Conservation (phyloP, 352 stramenopile genomes). For the Phytophthora rubi region DNA sequence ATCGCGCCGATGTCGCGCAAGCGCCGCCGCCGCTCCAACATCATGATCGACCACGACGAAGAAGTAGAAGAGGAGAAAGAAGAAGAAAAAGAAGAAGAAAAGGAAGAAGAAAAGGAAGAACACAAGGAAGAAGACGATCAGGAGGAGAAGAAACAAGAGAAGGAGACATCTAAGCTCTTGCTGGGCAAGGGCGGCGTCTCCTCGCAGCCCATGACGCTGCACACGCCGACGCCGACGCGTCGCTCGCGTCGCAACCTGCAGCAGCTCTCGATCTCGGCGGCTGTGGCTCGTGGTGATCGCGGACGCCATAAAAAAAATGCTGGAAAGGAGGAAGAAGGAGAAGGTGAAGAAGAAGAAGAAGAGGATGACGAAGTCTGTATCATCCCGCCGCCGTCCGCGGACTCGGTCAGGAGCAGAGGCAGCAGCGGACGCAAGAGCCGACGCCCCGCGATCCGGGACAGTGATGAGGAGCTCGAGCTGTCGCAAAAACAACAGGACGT, state of each 20-base stretch:
- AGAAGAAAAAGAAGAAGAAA: conserved; percentile 38
- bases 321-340: background rate
- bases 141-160: background rate
- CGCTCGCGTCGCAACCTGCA: conserved; percentile 33
- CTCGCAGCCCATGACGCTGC: conserved; percentile 33
- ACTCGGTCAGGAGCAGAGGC: conserved; percentile 35
- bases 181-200: conserved; percentile 22
- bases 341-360: conserved; percentile 28
- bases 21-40: conserved; percentile 58
- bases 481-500: conserved; percentile 21
- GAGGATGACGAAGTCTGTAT: conserved; percentile 71
- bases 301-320: conserved; percentile 17
- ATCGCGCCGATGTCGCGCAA: conserved; percentile 69
- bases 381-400: conserved; percentile 42
- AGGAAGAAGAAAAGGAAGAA: background rate
- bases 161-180: conserved; percentile 15
- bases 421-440: conserved; percentile 32
- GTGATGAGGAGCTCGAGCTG: conserved; percentile 52
- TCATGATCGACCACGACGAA: conserved; percentile 66
- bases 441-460: conserved; percentile 57
- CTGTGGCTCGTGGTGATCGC: conserved; percentile 34
- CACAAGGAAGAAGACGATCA: background rate
- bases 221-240: conserved; percentile 23
- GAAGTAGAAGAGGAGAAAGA: conserved; percentile 35
- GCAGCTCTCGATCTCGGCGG: conserved; percentile 38